phyloP scores from a whole-genome alignment of 768 basidiomycete species.

The Crepidotus variabilis region DNA sequence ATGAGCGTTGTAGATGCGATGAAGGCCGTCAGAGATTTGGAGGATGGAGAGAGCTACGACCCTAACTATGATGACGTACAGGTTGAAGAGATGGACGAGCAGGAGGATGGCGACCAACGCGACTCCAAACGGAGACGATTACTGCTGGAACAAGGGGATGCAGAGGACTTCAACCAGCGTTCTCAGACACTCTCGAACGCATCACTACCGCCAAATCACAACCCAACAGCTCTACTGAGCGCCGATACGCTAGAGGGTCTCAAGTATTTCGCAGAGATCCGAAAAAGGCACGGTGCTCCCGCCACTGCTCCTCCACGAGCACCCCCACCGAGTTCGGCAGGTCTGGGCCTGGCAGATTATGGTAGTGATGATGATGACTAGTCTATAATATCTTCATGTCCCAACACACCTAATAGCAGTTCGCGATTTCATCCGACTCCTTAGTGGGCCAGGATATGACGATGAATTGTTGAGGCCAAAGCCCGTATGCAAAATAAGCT shows the following conservation, averaged over 20 bases:
- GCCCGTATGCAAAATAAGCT: no score
- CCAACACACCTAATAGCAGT: neutral
- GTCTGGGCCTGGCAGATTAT: constrained; percentile 68
- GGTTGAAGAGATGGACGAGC: constrained; percentile 26
- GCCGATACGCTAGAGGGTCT: constrained; percentile 86
- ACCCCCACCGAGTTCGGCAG: constrained; percentile 32
- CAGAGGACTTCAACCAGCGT: constrained; percentile 27
- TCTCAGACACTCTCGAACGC: constrained; percentile 9
- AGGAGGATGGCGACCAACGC: constrained; percentile 26
- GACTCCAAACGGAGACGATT: constrained; percentile 31
- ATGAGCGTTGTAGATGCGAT: constrained; percentile 88
- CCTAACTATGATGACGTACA: constrained; percentile 36
- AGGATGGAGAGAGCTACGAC: constrained; percentile 65
- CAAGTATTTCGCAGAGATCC: constrained; percentile 87
- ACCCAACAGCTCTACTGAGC: constrained; percentile 62
- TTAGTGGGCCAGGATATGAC: no score
- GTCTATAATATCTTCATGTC: constrained; percentile 6
- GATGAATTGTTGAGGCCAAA: no score
- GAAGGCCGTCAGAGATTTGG: constrained; percentile 79
- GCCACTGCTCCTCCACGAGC: constrained; percentile 23
- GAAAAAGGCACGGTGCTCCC: constrained; percentile 54
- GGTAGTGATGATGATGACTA: constrained; percentile 68
- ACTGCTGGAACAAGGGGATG: constrained; percentile 25
- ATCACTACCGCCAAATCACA: constrained; percentile 26
- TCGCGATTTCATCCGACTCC: neutral